Evolutionary conservation across 208 protist genomes (phyloP), one percentile per base, ranked within the genome.

Genomic region (Kentomonas sorsogonicus): DNA sequence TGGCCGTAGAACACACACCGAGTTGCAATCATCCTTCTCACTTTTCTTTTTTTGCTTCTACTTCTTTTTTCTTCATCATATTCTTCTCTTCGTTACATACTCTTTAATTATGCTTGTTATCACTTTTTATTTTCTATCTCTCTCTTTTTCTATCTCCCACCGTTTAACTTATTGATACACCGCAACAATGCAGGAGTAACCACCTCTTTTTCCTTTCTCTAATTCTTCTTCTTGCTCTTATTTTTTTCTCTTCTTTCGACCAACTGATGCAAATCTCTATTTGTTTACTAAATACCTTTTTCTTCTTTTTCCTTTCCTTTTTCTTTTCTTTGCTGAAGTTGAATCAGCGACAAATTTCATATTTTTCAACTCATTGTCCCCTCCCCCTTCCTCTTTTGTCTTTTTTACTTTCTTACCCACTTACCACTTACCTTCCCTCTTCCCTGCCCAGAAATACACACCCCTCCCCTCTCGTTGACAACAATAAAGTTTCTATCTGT

Each of bases 341-440:
- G n/a, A n/a, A 46, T 9, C 39, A 56, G 33, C 40, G 13, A 51
- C 23, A n/a, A 26, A 33, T 31, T 53, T 36, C 45, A 52, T 66
- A 36, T 22, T 44, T 52, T 23, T 57, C 70, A 1, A 53, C 39
- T 65, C 36, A 58, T 33, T 13, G 61, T 52, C 23, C 34, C 16
- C 52, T 60, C 18, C 34, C 34, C 22, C 16, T 7, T 30, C 22
- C 13, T 58, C 30, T 39, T 52, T 27, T 26, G 0, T 56, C 20
- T 48, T 54, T 23, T 61, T 30, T 55, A 11, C 39, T 38, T 20
- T 36, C 39, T 22, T 54, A n/a, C n/a, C n/a, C n/a, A n/a, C n/a
- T n/a, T n/a, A 50, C 11, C 11, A 1, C 61, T 53, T 39, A 55
- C 11, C 46, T 29, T 55, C 6, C 56, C 23, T 15, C 4, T 22